These are phyloP conservation scores for Colletotrichum endophyticum DNA, from an alignment of 2,329 filamentous ascomycete genomes.

Conservation along the genomic window DNA sequence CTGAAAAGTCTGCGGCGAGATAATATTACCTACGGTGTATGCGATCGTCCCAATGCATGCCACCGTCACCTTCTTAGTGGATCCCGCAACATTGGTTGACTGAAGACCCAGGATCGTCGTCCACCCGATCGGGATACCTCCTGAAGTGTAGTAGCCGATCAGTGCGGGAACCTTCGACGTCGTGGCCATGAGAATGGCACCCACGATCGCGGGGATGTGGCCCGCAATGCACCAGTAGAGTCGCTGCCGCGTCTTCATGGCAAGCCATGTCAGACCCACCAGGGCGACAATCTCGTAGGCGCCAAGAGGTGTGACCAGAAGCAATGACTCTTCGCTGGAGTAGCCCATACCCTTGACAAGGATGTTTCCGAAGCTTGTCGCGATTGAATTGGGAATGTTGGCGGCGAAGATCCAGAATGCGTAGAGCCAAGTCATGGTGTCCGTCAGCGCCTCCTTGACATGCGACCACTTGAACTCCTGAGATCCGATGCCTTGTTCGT, in stretches of 20 bases:
- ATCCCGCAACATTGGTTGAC: slow-evolving; percentile 25
- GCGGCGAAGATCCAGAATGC: slow-evolving; percentile 27
- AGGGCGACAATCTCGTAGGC: slow-evolving; percentile 67
- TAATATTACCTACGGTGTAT: slow-evolving; percentile 62
- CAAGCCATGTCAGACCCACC: slow-evolving; percentile 35
- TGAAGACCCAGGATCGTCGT: slow-evolving; percentile 23
- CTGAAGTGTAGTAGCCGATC: slow-evolving; percentile 70
- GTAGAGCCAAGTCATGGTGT: slow-evolving; percentile 30
- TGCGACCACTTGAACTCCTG: slow-evolving; percentile 72
- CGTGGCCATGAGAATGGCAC: slow-evolving; percentile 22
- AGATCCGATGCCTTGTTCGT: slow-evolving; percentile 72
- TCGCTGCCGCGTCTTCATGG: slow-evolving; percentile 39
- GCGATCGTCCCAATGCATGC: slow-evolving; percentile 60
- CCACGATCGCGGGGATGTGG: slow-evolving; percentile 39
- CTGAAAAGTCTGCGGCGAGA: slow-evolving; percentile 60
- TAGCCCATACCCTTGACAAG: slow-evolving; percentile 65
- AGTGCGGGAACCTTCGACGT: slow-evolving; percentile 56
- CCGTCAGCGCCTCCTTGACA: slow-evolving; percentile 39
- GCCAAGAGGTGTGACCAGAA: slow-evolving; percentile 70
- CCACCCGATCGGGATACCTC: slow-evolving; percentile 61
- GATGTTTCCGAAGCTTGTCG: slow-evolving; percentile 44
- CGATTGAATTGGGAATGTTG: slow-evolving; percentile 35
- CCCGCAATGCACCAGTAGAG: slow-evolving; percentile 19
- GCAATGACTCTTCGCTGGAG: slow-evolving; percentile 63
- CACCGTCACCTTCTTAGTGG: slow-evolving; percentile 64